Base-by-base conservation (phyloP, 2,329 filamentous ascomycete species). In the Leptographium flavum region DNA sequence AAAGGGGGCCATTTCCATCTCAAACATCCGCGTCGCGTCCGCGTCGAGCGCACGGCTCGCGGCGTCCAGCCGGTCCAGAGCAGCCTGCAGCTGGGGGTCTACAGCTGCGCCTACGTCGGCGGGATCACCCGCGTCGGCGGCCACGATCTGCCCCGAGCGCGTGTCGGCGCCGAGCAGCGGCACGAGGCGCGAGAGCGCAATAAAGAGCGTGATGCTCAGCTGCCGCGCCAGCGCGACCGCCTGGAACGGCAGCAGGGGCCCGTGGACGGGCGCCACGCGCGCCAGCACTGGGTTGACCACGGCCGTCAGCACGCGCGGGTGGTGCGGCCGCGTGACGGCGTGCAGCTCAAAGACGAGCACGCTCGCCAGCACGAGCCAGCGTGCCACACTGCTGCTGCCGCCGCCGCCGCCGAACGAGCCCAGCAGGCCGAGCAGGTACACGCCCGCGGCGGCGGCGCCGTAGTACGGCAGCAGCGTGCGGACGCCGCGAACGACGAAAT, bases 171-270 rank as follows among this genome's bases (percentile, higher is more conserved):
- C 62, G 13, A 85, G 62, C 5, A 87, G 64, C 3, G 86, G 85
- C 0, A 82, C 81, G 42, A 93, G 73, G 62, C 94, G 87, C 6
- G 80, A 80, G 47, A 94, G 75, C 42, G 85, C 88, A 52, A 94
- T 86, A 62, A 86, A 88, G 23, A 86, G 63, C 2, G 87, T 88
- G 43, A 96, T 67, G 15, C 79, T 77, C 21, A 86, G 65, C 58
- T 85, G 85, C 49, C 88, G 79, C 6, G 82, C 76, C 7, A 96
- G 73, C 14, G 72, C 65, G 47, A 95, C 73, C 53, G 83, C 68
- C 63, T 98, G 88, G 58, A 92, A 98, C 3, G 88, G 90, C 4
- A 96, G 71, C 52, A 83, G 84, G 4, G 81, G 74, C 4, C 74
- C 66, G 45, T 77, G 63, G 41, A 64, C 47, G 25, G 58, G 57